A percentile compares a stretch with the other conserved stretches of the same genome.
phyloP scores from a whole-genome alignment of 441 rosid species.

The Lagerstroemia fauriei region DNA sequence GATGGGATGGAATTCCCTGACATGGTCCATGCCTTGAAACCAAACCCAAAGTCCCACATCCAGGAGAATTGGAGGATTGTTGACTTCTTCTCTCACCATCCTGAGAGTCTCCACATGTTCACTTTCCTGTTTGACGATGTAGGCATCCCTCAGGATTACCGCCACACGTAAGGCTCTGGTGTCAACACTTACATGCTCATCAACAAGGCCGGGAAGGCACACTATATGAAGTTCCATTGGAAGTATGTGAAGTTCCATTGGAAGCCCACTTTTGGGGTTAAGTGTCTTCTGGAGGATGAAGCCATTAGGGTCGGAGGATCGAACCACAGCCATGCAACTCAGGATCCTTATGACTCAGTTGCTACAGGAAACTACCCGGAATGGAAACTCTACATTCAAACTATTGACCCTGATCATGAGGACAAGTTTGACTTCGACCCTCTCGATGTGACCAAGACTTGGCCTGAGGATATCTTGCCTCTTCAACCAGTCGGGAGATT shows the following conservation, averaged over 20 bases:
- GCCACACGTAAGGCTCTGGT: conserved; percentile 92
- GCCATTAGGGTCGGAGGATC: conserved; percentile 86
- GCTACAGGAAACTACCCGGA: conserved; percentile 86
- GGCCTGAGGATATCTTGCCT: conserved; percentile 95
- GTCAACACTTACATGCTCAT: conserved; percentile 80
- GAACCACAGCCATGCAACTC: conserved; percentile 94
- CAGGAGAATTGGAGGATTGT: conserved; percentile 92
- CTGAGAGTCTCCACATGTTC: conserved; percentile 90
- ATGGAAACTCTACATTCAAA: conserved; percentile 86
- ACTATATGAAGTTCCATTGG: conserved; percentile 92
- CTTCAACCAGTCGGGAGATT: conserved; percentile 90
- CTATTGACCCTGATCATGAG: conserved; percentile 78
- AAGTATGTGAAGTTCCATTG: conserved; percentile 90
- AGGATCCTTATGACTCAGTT: conserved; percentile 86
- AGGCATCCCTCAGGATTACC: conserved; percentile 89
- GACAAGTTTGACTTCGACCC: conserved; percentile 86
- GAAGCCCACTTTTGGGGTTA: conserved; percentile 87
- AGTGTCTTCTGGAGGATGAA: conserved; percentile 77
- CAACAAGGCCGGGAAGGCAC: conserved; percentile 77
- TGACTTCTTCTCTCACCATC: conserved; percentile 91
- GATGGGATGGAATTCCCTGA: conserved; percentile 97
- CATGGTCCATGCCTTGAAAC: conserved; percentile 85
- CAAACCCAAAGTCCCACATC: conserved; percentile 89
- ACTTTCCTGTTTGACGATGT: conserved; percentile 81
- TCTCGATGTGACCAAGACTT: conserved; percentile 87